Base-by-base conservation (phyloP, 1,139 yeast genomes). In the Hyphopichia buzzinii region DNA sequence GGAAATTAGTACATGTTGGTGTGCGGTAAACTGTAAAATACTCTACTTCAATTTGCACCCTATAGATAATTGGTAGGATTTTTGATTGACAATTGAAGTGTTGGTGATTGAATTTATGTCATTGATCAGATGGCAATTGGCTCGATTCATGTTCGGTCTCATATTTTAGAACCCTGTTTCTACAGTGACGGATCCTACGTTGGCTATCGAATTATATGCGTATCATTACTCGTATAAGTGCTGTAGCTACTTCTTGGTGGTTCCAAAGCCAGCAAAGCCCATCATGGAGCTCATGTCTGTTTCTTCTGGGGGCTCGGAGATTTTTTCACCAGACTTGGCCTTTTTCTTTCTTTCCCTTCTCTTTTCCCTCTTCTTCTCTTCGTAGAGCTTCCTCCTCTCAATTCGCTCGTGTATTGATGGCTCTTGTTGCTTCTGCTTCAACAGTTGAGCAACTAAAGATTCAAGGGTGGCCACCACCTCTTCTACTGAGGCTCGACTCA, bases 241-340 rank as follows among this genome's bases (percentile, higher is more conserved):
- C 11, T 7, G 8, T 4, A 13, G 11, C 36, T 39, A 47, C 30
- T 33, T 39, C 39, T 61, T 63, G 6, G 64, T 50, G 1, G 62
- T 43, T 1, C 72, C 72, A 53, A 79, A 79, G 2, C 69, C 69
- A 2, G 62, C 49, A 44, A 84, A 79, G 2, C 92, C 92, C 89
- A 84, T 81, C 41, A 70, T 43, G 6, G 55, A 46, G 12, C 57
- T 52, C 52, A 81, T 55, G 6, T 62, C 70, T 29, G 48, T 11
- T 24, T 17, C 17, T 25, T 17, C 12, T 3, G 26, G 11, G 6
- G 30, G 30, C 16, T 22, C 21, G 11, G n/a, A 21, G 17, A 19
- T 33, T 26, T n/a, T 8, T 25, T 30, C 2, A 17, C 24, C 4
- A 17, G 28, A 47, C 24, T 29, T 38, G 27, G 45, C 49, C 26